Evolutionary conservation across 2,329 filamentous ascomycete species (phyloP).

Genomic region (Fusarium sp.): DNA sequence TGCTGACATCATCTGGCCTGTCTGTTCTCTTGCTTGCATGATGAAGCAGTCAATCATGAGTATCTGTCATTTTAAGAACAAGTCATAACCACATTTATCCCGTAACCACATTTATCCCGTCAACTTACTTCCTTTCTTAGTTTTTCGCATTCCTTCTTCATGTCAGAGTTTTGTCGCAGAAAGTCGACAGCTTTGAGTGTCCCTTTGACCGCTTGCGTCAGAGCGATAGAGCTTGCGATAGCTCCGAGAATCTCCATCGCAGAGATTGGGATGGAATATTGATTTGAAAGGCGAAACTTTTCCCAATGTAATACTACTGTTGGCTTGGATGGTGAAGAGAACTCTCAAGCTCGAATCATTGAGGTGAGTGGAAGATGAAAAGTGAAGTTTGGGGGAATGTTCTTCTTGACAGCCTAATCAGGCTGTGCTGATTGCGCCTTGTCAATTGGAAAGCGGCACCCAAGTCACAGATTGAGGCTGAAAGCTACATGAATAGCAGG

Average conservation of each 20-base stretch:
- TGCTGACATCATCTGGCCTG: not conserved
- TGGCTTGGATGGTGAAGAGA: too few species aligned
- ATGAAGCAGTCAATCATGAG: slow-evolving; percentile 20
- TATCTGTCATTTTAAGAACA: not conserved
- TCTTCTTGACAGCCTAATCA: not conserved
- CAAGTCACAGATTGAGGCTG: not conserved
- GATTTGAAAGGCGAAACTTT: too few species aligned
- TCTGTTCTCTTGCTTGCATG: not conserved
- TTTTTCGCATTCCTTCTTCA: not conserved
- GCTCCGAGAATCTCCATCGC: slow-evolving; percentile 26
- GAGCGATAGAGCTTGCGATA: slow-evolving; percentile 18
- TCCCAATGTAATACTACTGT: too few species aligned
- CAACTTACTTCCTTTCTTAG: not conserved
- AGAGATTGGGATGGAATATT: too few species aligned
- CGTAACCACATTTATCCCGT: too few species aligned
- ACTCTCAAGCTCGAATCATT: not conserved
- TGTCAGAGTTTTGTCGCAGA: not conserved
- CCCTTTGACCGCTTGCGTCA: slow-evolving; percentile 8
- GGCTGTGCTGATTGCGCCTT: slow-evolving; percentile 4
- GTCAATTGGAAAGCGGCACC: not conserved
- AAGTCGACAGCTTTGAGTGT: slow-evolving; percentile 16
- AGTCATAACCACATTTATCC: too few species aligned
- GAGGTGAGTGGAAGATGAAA: accelerated
- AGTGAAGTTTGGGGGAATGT: not conserved
- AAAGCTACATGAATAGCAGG: too few species aligned